These are phyloP conservation scores for Aureobasidium sp. DNA, from an alignment of 2,329 filamentous ascomycete genomes.

Conservation along the genomic window DNA sequence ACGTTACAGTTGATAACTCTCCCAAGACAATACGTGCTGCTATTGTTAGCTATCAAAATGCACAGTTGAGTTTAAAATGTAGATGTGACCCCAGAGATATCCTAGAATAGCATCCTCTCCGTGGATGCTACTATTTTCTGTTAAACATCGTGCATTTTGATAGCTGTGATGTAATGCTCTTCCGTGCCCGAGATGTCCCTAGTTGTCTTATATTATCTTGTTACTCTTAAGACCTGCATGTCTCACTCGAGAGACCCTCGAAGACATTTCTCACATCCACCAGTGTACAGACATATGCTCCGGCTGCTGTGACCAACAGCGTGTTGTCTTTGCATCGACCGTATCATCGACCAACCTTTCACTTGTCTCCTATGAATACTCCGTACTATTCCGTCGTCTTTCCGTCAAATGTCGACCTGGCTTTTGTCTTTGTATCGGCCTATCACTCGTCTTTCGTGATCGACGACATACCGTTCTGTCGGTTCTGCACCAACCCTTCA, in stretches of 20 bases:
- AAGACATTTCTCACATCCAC: not conserved
- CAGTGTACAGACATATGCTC: not conserved
- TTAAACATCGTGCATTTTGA: not conserved
- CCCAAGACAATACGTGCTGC: too few relatives aligned
- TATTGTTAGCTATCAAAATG: constrained; percentile 3
- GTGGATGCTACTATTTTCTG: not conserved
- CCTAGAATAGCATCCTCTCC: not conserved
- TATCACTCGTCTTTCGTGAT: not conserved
- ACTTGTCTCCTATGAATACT: not conserved
- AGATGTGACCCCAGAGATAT: not conserved
- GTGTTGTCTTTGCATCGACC: not conserved
- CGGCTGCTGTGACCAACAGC: not conserved
- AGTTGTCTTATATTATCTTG: not conserved
- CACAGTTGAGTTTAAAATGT: not conserved
- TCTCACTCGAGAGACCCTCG: not conserved
- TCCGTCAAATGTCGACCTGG: not conserved
- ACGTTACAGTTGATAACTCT: too few relatives aligned
- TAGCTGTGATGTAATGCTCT: not conserved
- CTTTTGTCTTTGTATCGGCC: not conserved
- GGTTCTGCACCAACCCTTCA: not conserved
- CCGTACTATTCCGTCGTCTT: not conserved
- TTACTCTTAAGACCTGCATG: not conserved
- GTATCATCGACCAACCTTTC: not conserved
- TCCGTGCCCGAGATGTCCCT: too few relatives aligned
- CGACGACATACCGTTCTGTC: not conserved